Percentiles rank a stretch among this genome's conserved stretches.
phyloP scores from a whole-genome alignment of 768 basidiomycete genomes.

The Termitomyces sp. region DNA sequence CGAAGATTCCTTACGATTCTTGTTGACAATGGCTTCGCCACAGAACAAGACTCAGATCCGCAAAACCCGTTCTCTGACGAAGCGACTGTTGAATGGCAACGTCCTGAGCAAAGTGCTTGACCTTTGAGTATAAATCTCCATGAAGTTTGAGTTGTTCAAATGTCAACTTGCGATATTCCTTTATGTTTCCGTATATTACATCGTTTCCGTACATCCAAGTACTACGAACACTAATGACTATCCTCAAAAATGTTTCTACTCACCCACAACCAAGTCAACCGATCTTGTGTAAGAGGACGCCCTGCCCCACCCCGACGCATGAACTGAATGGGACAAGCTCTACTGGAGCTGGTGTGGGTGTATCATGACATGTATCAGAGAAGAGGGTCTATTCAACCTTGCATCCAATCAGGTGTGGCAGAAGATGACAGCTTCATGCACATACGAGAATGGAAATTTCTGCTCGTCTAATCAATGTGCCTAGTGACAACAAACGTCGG shows the following conservation, averaged over 20 bases:
- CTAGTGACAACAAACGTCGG: slow-evolving; percentile 8
- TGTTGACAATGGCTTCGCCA: neutral
- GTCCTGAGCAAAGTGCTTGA: neutral
- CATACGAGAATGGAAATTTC: slow-evolving; percentile 15
- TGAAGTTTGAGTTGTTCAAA: neutral
- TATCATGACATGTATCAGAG: no score
- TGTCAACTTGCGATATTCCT: neutral
- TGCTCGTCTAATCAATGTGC: slow-evolving; percentile 10
- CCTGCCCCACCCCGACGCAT: no score
- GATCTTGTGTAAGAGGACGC: no score
- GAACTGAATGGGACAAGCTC: no score
- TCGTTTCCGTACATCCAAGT: neutral
- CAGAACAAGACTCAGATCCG: neutral
- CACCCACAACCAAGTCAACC: no score
- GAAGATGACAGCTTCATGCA: neutral
- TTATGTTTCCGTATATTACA: neutral
- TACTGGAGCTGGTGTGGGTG: no score
- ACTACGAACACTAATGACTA: neutral
- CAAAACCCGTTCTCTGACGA: neutral
- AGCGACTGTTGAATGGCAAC: neutral
- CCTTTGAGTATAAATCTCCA: neutral
- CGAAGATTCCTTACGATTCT: no score
- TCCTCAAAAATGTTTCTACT: no score
- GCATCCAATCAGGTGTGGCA: neutral
- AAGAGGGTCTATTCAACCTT: slow-evolving; percentile 8